Evolutionary conservation across 2,329 filamentous ascomycete species (phyloP).

Genomic region (Colletotrichum horii): DNA sequence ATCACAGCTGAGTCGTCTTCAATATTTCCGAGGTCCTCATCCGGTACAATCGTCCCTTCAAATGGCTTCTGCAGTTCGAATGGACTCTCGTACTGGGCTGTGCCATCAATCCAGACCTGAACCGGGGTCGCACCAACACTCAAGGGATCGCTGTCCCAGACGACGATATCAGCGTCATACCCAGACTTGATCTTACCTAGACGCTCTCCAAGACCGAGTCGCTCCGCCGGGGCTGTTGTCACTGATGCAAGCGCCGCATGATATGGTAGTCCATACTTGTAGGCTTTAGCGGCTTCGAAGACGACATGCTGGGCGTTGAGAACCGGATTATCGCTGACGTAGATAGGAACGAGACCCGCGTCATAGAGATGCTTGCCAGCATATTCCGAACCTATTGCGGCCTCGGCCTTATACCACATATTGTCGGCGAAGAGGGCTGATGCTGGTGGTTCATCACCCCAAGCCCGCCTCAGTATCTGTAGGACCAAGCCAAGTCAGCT

Average conservation of each 20-base stretch:
- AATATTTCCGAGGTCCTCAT: slow-evolving; percentile 42
- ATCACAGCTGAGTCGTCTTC: slow-evolving; percentile 42
- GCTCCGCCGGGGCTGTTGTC: slow-evolving; percentile 62
- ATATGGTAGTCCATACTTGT: slow-evolving; percentile 65
- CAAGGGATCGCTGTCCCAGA: slow-evolving; percentile 70
- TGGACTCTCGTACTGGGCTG: slow-evolving; percentile 59
- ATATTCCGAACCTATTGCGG: slow-evolving; percentile 68
- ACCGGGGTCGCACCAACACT: slow-evolving; percentile 63
- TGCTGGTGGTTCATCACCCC: slow-evolving; percentile 56
- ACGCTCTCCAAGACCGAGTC: slow-evolving; percentile 60
- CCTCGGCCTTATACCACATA: slow-evolving; percentile 75
- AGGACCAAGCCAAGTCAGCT: not conserved
- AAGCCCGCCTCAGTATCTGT: slow-evolving; percentile 61
- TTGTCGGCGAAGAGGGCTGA: slow-evolving; percentile 73
- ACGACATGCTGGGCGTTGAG: slow-evolving; percentile 73
- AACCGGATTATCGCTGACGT: slow-evolving; percentile 74
- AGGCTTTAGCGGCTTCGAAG: slow-evolving; percentile 66
- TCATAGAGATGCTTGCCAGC: slow-evolving; percentile 72
- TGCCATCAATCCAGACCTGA: slow-evolving; percentile 70
- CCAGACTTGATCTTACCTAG: slow-evolving; percentile 66
- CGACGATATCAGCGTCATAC: slow-evolving; percentile 65
- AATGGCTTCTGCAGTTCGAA: slow-evolving; percentile 58
- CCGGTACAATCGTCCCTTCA: slow-evolving; percentile 39
- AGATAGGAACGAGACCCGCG: slow-evolving; percentile 67
- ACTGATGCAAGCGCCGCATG: slow-evolving; percentile 64